Evolutionary conservation across 1,139 yeast genomes (phyloP), one percentile per base, ranked within the genome.

Genomic region (Pichia sp.): DNA sequence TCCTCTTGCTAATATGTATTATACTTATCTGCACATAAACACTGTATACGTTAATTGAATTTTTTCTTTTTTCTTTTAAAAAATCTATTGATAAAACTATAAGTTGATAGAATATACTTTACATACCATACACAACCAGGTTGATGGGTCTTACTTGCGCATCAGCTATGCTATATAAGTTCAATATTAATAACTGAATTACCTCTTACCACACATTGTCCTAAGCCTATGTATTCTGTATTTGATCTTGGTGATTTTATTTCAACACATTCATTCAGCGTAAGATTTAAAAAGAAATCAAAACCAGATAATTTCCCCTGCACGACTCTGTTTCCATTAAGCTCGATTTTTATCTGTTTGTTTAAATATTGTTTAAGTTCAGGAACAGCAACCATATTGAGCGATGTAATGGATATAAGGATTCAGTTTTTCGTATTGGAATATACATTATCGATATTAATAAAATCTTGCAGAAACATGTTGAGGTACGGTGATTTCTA

Each of bases 181-280:
- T 59, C 62, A 18, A 60, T 51, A 38, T 59, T 57, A 10, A 58
- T 52, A 3, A 60, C 54, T 1, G 63, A 58, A 37, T 59, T 60
- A 2, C 64, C 64, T 36, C 64, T 52, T 7, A 60, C 41, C 31
- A 60, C 61, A 41, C 55, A 51, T 27, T 55, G 56, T 8, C 63
- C 64, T 18, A 58, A 43, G n/a, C 49, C 46, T 21, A 50, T 42
- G 15, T 37, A 42, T 13, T 46, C 45, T 13, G 40, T 40, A n/a
- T 46, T 46, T 5, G 37, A 35, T 21, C 37, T 36, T 8, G 35
- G 15, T 8, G 50, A 33, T 13, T 29, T 39, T n/a, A 50, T 32
- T 39, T 60, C 61, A 5, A 57, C 55, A 13, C 57, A 52, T 27
- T 59, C 56, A n/a, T 49, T 43, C n/a, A 60, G 23, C 14, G 61